A percentile compares a stretch with the other conserved stretches of the same genome.
Conservation (phyloP, 768 basidiomycete genomes). For the Leccinum subtestaceum region DNA sequence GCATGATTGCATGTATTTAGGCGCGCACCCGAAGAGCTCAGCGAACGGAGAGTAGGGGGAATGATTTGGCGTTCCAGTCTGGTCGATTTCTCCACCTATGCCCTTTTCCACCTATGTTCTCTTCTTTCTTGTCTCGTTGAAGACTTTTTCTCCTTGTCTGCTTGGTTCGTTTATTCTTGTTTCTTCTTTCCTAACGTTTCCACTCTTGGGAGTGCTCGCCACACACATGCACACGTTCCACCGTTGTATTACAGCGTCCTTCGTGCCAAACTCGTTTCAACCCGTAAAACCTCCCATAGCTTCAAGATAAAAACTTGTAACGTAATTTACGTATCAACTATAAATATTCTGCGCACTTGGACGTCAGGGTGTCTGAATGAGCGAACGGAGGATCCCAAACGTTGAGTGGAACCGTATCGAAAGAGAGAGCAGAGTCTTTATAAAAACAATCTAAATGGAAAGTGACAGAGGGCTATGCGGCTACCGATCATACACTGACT, state of each 20-base stretch:
- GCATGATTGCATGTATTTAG: conserved; percentile 17
- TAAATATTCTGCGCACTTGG: conserved; percentile 23
- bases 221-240: neutral
- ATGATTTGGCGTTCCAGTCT: neutral
- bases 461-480: neutral
- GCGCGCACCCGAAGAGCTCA: conserved; percentile 10
- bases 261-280: neutral
- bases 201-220: neutral
- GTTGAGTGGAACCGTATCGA: neutral
- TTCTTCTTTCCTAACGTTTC: conserved; percentile 4
- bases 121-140: conserved; percentile 2
- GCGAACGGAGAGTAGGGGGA: conserved; percentile 12
- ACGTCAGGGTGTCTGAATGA: neutral
- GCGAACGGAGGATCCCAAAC: neutral
- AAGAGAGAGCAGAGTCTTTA: neutral
- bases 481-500: conserved; percentile 16
- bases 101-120: neutral
- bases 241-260: conserved; percentile 19
- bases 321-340: conserved; percentile 35
- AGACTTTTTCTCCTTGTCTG: conserved; percentile 11
- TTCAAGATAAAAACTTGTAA: conserved; percentile 25
- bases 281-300: conserved; percentile 4
- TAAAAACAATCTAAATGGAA: neutral
- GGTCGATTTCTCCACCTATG: neutral
- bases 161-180: conserved; percentile 20